Evolutionary conservation across 1,284 basidiomycete genomes (phyloP), one percentile per base, ranked within the genome.

Genomic region (Erythrobasidium hasegawianum): DNA sequence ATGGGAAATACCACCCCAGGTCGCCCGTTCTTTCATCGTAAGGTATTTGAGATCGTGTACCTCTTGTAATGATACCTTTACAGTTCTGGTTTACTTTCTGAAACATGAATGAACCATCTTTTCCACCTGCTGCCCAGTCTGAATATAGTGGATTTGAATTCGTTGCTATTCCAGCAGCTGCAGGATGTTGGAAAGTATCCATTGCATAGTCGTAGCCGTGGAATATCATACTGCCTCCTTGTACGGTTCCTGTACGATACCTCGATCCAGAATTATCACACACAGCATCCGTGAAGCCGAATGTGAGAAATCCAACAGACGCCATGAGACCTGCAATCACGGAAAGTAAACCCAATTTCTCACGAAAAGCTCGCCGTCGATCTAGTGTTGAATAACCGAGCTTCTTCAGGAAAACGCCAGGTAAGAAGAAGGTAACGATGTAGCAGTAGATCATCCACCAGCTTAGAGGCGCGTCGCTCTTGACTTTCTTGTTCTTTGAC

Each of bases 391-490:
- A 84, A 73, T 97, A 88, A 59, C 82, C 86, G 68, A 75, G 88
- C 86, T 87, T 73, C 83, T 88, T 50, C 81, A 78, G 67, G 78
- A 81, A 73, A 70, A 88, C 86, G 14, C 84, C 80, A 1, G 94
- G 94, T 24, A 95, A 82, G 76, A 87, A 88, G 75, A 84, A 85
- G 16, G 95, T 99, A 67, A 97, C 73, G 70, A 93, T 75, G 76
- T 87, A 88, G 79, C 90, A 97, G 79, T 96, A 99, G 71, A 90
- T 86, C 87, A 97, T 96, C 94, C 94, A 98, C 26, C 85, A 84
- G 68, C 91, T 87, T 70, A 93, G 87, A 16, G 95, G 94, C 9
- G 93, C 93, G 24, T 86, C 72, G 85, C 83, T 60, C 84, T 84
- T 69, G 90, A 11, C 83, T 83, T 69, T 81, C 74, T 60, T 82